Evolutionary conservation across 2,329 filamentous ascomycete genomes (phyloP).

Genomic region (Colletotrichum gigasporum): DNA sequence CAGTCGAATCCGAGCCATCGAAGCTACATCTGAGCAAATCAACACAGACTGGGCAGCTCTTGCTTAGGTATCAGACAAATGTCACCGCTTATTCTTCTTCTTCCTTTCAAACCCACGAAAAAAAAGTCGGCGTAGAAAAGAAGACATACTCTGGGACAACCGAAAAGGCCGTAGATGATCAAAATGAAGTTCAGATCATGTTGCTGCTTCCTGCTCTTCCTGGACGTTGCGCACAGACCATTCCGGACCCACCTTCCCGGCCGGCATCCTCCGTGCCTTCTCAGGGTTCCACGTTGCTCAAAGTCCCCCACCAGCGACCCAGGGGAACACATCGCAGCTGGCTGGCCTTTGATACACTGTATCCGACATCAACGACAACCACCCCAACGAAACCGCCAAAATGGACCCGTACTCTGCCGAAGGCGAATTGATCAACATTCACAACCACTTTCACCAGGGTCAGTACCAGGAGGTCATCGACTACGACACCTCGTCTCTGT

Average conservation of each 20-base stretch:
- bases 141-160: no score
- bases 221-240: constrained; percentile 17
- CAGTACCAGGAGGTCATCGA: constrained; percentile 89
- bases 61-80: no score
- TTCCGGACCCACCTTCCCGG: neutral
- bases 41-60: no score
- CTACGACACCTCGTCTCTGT: constrained; percentile 84
- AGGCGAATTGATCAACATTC: constrained; percentile 77
- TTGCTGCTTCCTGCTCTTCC: neutral
- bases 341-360: constrained; percentile 38
- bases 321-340: constrained; percentile 31
- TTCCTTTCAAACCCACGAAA: no score
- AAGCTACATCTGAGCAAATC: no score
- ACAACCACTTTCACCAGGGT: constrained; percentile 78
- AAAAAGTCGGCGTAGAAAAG: no score
- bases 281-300: constrained; percentile 62
- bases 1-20: no score
- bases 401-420: constrained; percentile 79
- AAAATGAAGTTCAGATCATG: neutral
- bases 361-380: constrained; percentile 26
- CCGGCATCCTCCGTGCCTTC: constrained; percentile 53
- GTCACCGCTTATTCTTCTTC: no score
- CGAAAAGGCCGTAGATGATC: no score
- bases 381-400: constrained; percentile 37
- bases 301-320: constrained; percentile 50